Conservation (phyloP, 2,329 filamentous ascomycete species). For the Trichoderma koningiopsis region DNA sequence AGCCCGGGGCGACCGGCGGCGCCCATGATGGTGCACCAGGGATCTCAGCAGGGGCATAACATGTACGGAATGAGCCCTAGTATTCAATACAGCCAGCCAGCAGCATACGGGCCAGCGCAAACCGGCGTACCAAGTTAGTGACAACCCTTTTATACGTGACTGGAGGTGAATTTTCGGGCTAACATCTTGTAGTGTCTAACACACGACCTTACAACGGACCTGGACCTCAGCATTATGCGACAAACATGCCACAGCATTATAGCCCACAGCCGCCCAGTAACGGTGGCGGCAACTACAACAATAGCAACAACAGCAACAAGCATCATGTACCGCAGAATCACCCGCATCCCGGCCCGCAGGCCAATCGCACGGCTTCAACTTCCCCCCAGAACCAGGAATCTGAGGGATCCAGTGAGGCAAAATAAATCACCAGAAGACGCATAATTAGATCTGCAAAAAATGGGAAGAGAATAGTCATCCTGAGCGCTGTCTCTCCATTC, state of each 20-base stretch:
- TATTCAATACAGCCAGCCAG: conserved; percentile 73
- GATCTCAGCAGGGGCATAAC: conserved; percentile 86
- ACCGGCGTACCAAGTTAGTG: conserved; percentile 71
- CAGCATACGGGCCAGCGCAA: conserved; percentile 70
- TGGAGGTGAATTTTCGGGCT: conserved; percentile 35
- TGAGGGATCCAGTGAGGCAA: conserved; percentile 50
- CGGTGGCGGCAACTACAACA: conserved; percentile 57
- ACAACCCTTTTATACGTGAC: conserved; percentile 24
- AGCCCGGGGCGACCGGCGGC: conserved; percentile 79
- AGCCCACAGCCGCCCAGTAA: conserved; percentile 58
- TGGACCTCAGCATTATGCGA: conserved; percentile 64
- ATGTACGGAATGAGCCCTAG: conserved; percentile 76
- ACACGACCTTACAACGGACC: conserved; percentile 62
- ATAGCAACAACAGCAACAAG: conserved; percentile 56
- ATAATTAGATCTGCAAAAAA: conserved; percentile 26
- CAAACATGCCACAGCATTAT: conserved; percentile 66
- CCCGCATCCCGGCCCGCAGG: conserved; percentile 43
- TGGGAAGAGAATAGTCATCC: conserved; percentile 18
- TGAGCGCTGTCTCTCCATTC: conserved; percentile 31
- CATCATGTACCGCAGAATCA: conserved; percentile 50
- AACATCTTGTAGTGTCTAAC: conserved; percentile 57
- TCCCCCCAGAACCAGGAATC: conserved; percentile 37
- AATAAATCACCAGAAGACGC: conserved; percentile 38
- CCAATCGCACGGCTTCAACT: conserved; percentile 41
- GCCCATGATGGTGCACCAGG: conserved; percentile 92